phyloP scores from a whole-genome alignment of 2,329 filamentous ascomycete genomes.

The Cordyceps farinosa region DNA sequence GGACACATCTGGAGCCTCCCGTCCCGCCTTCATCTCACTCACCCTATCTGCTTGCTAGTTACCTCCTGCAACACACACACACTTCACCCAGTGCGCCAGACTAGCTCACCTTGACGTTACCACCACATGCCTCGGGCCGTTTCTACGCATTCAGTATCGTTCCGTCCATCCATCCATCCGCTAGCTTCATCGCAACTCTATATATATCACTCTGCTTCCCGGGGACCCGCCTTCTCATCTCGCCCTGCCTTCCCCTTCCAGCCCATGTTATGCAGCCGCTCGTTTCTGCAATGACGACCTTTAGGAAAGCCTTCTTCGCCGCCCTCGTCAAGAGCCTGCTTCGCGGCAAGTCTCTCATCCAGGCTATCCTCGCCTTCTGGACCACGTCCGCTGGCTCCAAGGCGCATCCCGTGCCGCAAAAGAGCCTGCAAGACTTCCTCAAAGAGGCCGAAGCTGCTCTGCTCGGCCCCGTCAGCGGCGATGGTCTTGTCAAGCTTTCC shows the following conservation, averaged over 20 bases:
- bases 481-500: slow-evolving; percentile 46
- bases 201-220: slow-evolving; percentile 19
- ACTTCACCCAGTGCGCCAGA: slow-evolving; percentile 1
- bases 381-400: slow-evolving; percentile 39
- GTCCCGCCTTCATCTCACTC: slow-evolving; percentile 1
- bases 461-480: slow-evolving; percentile 44
- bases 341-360: slow-evolving; percentile 56
- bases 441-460: slow-evolving; percentile 53
- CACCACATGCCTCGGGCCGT: slow-evolving; percentile 19
- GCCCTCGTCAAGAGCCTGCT: slow-evolving; percentile 56
- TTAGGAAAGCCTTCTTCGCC: slow-evolving; percentile 52
- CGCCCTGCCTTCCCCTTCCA: slow-evolving; percentile 3
- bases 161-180: slow-evolving; percentile 18
- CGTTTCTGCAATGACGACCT: slow-evolving; percentile 54
- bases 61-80: background rate
- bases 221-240: slow-evolving; percentile 19
- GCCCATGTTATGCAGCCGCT: slow-evolving; percentile 46
- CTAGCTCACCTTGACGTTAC: slow-evolving; percentile 20
- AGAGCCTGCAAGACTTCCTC: slow-evolving; percentile 50
- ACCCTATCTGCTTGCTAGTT: background rate
- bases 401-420: slow-evolving; percentile 25
- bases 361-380: slow-evolving; percentile 55
- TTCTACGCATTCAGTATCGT: slow-evolving; percentile 19
- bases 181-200: slow-evolving; percentile 21
- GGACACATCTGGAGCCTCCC: background rate